phyloP scores from a whole-genome alignment of 1,284 basidiomycete species.

The Ustilago cynodontis region DNA sequence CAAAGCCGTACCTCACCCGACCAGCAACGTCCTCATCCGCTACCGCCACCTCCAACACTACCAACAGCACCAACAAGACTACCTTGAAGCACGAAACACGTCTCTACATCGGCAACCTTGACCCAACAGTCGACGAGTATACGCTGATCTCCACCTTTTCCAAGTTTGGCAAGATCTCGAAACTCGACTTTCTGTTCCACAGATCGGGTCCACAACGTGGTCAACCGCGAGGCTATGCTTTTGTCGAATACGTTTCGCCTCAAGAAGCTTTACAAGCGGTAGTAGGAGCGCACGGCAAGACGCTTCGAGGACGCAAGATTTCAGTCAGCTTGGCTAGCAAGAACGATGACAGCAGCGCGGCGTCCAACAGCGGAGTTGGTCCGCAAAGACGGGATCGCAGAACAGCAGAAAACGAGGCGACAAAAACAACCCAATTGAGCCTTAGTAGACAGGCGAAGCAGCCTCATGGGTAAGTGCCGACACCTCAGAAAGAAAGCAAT shows the following conservation, averaged over 20 bases:
- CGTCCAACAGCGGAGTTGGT: constrained; percentile 19
- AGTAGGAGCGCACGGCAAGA: constrained; percentile 80
- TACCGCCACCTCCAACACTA: background rate
- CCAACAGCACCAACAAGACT: background rate
- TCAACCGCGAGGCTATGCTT: constrained; percentile 94
- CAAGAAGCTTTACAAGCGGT: constrained; percentile 84
- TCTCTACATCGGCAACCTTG: constrained; percentile 91
- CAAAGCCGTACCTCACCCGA: constrained; percentile 28
- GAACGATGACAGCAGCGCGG: constrained; percentile 11
- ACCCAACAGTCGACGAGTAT: constrained; percentile 86
- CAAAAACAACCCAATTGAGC: constrained; percentile 86
- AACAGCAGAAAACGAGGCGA: constrained; percentile 66
- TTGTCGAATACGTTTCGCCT: constrained; percentile 79
- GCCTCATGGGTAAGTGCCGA: constrained; percentile 75
- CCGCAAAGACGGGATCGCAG: constrained; percentile 41
- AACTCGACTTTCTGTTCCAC: constrained; percentile 95
- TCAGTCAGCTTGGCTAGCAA: constrained; percentile 90
- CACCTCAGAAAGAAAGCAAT: background rate
- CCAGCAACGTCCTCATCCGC: constrained; percentile 7
- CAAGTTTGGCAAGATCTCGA: constrained; percentile 89
- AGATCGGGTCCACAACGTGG: constrained; percentile 88
- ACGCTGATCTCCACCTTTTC: constrained; percentile 87
- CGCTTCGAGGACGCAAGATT: constrained; percentile 85
- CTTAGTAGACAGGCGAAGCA: constrained; percentile 80
- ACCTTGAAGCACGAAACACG: constrained; percentile 70